Conservation (phyloP, 176 grass and related monocot species). For the Cenchrus americanus region DNA sequence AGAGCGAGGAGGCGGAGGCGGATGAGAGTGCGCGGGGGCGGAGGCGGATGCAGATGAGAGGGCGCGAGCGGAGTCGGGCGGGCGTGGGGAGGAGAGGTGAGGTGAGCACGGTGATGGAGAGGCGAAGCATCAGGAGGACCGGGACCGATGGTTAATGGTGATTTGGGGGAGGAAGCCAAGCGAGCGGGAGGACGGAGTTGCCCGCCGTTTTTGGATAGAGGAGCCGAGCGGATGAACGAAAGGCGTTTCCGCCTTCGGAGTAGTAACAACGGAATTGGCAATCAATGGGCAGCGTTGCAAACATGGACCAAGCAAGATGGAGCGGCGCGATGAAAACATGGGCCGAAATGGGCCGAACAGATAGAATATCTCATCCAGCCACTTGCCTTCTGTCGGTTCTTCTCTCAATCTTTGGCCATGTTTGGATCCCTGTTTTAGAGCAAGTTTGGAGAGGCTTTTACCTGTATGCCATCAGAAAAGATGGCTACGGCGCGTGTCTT, state of each 20-base stretch:
- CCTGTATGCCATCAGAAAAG: too few species aligned
- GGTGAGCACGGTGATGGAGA: conserved; percentile 26
- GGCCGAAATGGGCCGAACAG: too few species aligned
- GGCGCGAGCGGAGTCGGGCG: not conserved
- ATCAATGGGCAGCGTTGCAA: not conserved
- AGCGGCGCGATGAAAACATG: too few species aligned
- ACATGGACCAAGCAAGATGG: too few species aligned
- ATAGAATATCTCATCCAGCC: too few species aligned
- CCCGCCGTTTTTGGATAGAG: conserved; percentile 44
- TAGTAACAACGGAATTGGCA: not conserved
- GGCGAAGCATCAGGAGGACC: conserved; percentile 40
- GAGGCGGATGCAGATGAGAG: not conserved
- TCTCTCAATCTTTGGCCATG: too few species aligned
- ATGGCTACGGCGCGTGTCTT: too few species aligned
- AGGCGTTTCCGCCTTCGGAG: not conserved
- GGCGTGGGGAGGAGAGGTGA: not conserved
- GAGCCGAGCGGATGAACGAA: not conserved
- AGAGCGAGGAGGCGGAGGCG: not conserved
- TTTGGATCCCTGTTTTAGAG: too few species aligned
- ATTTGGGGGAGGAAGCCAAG: conserved; percentile 5
- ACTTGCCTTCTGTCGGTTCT: too few species aligned
- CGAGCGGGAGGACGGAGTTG: conserved; percentile 17
- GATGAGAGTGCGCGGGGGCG: conserved; percentile 16
- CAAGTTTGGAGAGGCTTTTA: too few species aligned
- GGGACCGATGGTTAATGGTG: not conserved